phyloP scores from a whole-genome alignment of 805 yeast genomes.

The Teunomyces pallodes region DNA sequence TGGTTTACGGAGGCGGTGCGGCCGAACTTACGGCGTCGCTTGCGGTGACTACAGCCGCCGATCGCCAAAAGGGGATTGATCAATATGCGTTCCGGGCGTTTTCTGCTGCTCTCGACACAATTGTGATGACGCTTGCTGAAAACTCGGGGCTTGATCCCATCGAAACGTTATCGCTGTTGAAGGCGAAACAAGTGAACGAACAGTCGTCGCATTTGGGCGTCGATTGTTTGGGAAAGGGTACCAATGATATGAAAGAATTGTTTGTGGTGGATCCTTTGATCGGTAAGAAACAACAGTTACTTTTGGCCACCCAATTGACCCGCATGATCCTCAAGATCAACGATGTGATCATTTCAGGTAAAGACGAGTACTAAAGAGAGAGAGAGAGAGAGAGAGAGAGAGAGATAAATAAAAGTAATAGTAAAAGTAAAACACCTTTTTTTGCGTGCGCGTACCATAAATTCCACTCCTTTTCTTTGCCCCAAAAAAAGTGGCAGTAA shows the following conservation, averaged over 20 bases:
- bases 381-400: too few species aligned
- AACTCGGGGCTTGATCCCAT: constrained; percentile 95
- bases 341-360: constrained; percentile 89
- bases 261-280: constrained; percentile 96
- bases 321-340: constrained; percentile 97
- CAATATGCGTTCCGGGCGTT: constrained; percentile 98
- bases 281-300: constrained; percentile 94
- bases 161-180: constrained; percentile 79
- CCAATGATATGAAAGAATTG: constrained; percentile 88
- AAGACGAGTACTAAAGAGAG: constrained; percentile 61
- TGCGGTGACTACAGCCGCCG: constrained; percentile 89
- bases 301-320: constrained; percentile 94
- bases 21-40: constrained; percentile 93
- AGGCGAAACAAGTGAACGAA: constrained; percentile 80
- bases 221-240: constrained; percentile 86
- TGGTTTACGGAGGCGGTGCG: constrained; percentile 99
- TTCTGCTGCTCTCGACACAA: constrained; percentile 82
- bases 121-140: constrained; percentile 94
- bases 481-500: neutral
- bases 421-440: neutral
- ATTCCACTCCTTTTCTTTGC: neutral
- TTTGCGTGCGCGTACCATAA: constrained; percentile 3
- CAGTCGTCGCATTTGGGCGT: constrained; percentile 75
- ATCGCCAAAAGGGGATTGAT: constrained; percentile 89
- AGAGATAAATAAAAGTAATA: neutral